These are phyloP conservation scores for Melocanna baccifera DNA, from an alignment of 176 grass and related monocot species.

Conservation along the genomic window DNA sequence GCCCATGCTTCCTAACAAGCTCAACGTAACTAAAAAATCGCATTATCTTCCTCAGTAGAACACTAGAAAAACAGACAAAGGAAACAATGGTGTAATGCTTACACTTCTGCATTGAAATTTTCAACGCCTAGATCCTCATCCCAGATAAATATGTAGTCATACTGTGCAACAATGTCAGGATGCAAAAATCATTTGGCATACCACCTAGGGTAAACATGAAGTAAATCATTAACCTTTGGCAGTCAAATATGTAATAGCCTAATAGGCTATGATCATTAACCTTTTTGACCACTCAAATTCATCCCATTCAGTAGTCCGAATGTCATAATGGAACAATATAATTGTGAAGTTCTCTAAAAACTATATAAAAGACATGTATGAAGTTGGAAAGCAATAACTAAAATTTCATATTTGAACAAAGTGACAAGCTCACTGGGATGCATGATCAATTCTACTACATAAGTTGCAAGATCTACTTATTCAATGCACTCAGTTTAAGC, in stretches of 20 bases:
- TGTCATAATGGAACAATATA: background rate
- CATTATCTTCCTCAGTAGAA: no score
- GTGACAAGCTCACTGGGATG: background rate
- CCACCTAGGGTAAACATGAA: conserved; percentile 38
- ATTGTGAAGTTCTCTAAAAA: background rate
- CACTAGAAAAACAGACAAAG: no score
- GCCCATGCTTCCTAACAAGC: no score
- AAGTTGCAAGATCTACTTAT: background rate
- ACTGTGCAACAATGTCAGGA: no score
- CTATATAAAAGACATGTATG: background rate
- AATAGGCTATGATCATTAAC: background rate
- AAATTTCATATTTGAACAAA: background rate
- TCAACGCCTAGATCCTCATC: no score
- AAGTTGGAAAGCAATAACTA: no score
- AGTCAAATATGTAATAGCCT: background rate
- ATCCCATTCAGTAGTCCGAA: background rate
- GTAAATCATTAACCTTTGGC: background rate
- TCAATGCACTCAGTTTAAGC: background rate
- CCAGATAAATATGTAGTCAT: no score
- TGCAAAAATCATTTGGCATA: no score
- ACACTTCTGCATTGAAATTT: no score
- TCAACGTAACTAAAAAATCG: no score
- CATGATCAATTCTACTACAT: background rate
- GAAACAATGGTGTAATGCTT: no score
- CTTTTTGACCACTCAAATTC: background rate